These are phyloP conservation scores for Lipomyces starkeyi DNA, from an alignment of 805 yeast genomes.

Conservation along the genomic window DNA sequence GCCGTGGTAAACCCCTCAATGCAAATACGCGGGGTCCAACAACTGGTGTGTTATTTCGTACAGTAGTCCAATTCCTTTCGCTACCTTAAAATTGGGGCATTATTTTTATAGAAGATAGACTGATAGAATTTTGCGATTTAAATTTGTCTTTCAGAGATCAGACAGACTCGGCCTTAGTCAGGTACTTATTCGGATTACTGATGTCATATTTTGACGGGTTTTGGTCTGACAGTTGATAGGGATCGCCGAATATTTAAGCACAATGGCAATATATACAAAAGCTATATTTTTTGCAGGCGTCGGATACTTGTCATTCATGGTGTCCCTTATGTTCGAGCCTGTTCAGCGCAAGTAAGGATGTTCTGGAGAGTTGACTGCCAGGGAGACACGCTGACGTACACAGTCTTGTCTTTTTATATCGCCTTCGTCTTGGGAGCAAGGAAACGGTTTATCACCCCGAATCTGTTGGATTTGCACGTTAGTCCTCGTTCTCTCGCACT, in stretches of 20 bases:
- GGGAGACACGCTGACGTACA: neutral
- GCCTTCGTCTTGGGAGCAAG: constrained; percentile 15
- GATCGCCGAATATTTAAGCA: neutral
- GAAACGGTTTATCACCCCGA: constrained; percentile 30
- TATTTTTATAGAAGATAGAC: neutral
- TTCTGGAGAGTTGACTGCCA: neutral
- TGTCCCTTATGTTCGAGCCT: constrained; percentile 21
- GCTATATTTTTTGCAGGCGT: neutral
- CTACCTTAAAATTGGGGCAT: neutral
- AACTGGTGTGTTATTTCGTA: neutral
- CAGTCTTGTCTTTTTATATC: constrained; percentile 24
- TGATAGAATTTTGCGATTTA: neutral
- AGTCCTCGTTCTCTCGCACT: neutral
- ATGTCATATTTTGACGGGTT: neutral
- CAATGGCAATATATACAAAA: neutral
- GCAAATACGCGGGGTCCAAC: neutral
- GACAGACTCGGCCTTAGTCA: neutral
- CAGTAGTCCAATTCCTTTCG: neutral
- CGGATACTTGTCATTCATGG: constrained; percentile 10
- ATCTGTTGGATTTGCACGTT: constrained; percentile 31
- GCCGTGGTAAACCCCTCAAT: neutral
- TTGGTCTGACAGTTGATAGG: neutral
- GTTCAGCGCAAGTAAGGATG: constrained; percentile 28
- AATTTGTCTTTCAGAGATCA: neutral
- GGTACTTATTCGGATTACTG: neutral